These are phyloP conservation scores for sweet orange (Citrus sinensis) DNA, from an alignment of 345 rosid species.

Conservation along the genomic window DNA sequence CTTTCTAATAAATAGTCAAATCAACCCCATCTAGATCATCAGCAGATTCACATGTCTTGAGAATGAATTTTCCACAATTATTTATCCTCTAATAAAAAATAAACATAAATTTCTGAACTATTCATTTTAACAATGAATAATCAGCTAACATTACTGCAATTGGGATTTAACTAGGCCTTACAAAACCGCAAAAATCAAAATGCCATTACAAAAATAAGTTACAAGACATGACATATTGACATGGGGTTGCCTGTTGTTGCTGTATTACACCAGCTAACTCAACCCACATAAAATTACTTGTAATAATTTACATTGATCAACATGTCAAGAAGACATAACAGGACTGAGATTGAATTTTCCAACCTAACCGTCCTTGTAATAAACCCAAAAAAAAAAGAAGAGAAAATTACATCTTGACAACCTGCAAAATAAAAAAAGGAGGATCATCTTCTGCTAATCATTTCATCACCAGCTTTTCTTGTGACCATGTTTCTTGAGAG, in stretches of 20 bases:
- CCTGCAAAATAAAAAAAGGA: background rate
- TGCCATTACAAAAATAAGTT: background rate
- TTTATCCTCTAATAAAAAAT: background rate
- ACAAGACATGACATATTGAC: background rate
- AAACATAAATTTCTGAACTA: background rate
- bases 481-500: constrained; percentile 17
- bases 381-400: background rate
- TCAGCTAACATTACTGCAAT: background rate
- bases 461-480: constrained; percentile 25
- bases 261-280: background rate
- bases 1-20: background rate
- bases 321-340: background rate
- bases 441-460: background rate
- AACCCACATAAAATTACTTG: background rate
- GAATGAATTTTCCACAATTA: background rate
- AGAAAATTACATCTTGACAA: background rate
- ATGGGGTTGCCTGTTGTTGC: background rate
- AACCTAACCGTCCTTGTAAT: constrained; percentile 2
- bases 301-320: constrained; percentile 28
- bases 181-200: background rate
- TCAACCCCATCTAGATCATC: background rate
- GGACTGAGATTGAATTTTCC: background rate
- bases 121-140: background rate
- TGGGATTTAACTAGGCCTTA: background rate
- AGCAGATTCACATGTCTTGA: background rate